Percentiles rank a stretch among this genome's conserved stretches.
Conservation (phyloP, 139 green algal genomes). For the Haematococcus sp. region DNA sequence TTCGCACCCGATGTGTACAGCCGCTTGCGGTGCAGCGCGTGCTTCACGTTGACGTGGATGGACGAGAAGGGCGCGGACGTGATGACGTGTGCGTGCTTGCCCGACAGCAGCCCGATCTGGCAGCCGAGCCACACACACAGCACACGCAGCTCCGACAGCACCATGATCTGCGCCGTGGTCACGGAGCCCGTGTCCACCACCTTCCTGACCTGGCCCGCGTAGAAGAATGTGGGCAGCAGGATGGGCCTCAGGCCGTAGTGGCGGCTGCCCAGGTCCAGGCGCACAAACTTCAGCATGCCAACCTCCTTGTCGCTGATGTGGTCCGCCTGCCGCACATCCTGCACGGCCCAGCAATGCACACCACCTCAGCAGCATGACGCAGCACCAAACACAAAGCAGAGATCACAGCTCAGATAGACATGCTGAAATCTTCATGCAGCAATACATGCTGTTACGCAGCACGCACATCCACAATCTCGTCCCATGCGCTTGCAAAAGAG, state of each 20-base stretch:
- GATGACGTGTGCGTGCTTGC: slow-evolving; percentile 55
- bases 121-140: slow-evolving; percentile 58
- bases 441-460: no score
- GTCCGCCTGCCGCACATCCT: slow-evolving; percentile 32
- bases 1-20: slow-evolving; percentile 21
- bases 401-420: no score
- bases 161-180: slow-evolving; percentile 52
- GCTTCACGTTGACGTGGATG: slow-evolving; percentile 49
- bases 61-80: slow-evolving; percentile 30
- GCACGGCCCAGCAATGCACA: no score
- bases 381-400: no score
- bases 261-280: slow-evolving; percentile 39
- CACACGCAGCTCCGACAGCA: slow-evolving; percentile 63
- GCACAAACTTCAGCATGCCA: slow-evolving; percentile 46
- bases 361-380: no score
- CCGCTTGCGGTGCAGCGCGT: slow-evolving; percentile 44
- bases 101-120: slow-evolving; percentile 45
- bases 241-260: slow-evolving; percentile 58
- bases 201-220: slow-evolving; percentile 59
- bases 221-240: slow-evolving; percentile 74
- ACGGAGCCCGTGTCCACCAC: slow-evolving; percentile 37
- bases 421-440: no score
- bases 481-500: slow-evolving; percentile 43
- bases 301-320: slow-evolving; percentile 40
- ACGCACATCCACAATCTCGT: slow-evolving; percentile 34